Evolutionary conservation across 2,329 filamentous ascomycete genomes (phyloP), one percentile per base, ranked within the genome.

Genomic region (Penicillium sp.): DNA sequence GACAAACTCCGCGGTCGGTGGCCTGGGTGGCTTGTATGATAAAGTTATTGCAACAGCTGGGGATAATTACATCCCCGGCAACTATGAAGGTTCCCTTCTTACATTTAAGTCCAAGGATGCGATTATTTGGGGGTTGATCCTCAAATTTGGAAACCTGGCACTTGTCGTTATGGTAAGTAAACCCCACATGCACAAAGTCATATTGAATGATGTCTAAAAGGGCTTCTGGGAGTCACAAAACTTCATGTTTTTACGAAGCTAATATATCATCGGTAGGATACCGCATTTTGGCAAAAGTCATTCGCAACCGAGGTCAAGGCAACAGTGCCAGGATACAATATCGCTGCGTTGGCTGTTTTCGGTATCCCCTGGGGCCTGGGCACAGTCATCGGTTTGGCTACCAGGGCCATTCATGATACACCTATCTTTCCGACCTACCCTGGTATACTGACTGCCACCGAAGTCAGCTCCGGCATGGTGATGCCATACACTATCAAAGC

Each of bases 241-340:
- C 33, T 2, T 30, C 3, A 10, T 17, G 17, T 1, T 19, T 25
- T 31, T 16, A 1, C 2, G n/a, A 41, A 38, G 22, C 55, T 59
- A 55, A 57, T n/a, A 19, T 8, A 0, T 19, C 3, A 45, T 40
- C 2, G 25, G 3, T 25, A 72, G 67, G 77, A 82, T 58, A 82
- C 78, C 4, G 79, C 75, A 1, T 82, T 82, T 64, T 82, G 78
- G 78, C 78, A 81, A 53, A 82, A 82, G 66, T 77, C 75, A 0
- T 82, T 82, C 57, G 78, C 78, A 1, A 74, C 77, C 1, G 77
- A 80, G 53, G 75, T 80, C 0, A 69, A 73, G 12, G 73, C 78
- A 1, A 79, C 77, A 0, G 78, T 81, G 0, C 77, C 77, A 1
- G 78, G 74, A 0, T 81, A 80, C 55, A 75, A 77, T 26, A 71